Evolutionary conservation across 164 flowering plant species (phyloP).

Genomic region (Liriodendron chinense): DNA sequence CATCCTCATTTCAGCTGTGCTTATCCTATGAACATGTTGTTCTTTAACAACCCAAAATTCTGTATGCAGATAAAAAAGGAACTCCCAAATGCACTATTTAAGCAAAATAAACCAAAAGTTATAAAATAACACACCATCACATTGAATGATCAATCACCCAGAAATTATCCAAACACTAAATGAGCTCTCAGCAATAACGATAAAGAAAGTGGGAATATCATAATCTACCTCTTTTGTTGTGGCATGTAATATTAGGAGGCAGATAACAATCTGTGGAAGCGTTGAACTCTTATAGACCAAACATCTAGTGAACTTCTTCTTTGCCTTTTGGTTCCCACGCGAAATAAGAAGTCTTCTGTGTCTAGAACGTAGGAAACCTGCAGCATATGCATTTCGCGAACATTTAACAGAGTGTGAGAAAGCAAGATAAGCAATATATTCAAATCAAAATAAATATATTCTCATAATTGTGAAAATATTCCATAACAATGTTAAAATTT

Average conservation of each 20-base stretch:
- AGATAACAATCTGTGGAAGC: constrained; percentile 45
- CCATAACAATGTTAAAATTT: background rate
- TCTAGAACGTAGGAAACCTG: constrained; percentile 89
- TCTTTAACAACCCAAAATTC: no score
- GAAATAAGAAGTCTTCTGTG: constrained; percentile 79
- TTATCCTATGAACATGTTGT: no score
- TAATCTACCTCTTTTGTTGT: background rate
- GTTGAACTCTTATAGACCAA: constrained; percentile 31
- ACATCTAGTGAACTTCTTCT: constrained; percentile 28
- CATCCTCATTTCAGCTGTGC: no score
- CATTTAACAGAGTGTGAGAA: no score
- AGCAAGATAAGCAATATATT: background rate
- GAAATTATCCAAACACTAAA: background rate
- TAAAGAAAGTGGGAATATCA: background rate
- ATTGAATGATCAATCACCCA: background rate
- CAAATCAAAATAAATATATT: constrained; percentile 4
- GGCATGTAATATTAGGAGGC: constrained; percentile 19
- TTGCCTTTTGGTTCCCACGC: constrained; percentile 37
- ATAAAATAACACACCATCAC: background rate
- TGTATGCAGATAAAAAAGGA: background rate
- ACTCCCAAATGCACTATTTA: background rate
- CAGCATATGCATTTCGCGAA: constrained; percentile 7
- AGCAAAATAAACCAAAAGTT: no score
- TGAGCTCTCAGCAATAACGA: background rate
- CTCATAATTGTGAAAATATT: background rate